Evolutionary conservation across 2,329 filamentous ascomycete genomes (phyloP).

Genomic region (Gnomoniopsis smithogilvyi): DNA sequence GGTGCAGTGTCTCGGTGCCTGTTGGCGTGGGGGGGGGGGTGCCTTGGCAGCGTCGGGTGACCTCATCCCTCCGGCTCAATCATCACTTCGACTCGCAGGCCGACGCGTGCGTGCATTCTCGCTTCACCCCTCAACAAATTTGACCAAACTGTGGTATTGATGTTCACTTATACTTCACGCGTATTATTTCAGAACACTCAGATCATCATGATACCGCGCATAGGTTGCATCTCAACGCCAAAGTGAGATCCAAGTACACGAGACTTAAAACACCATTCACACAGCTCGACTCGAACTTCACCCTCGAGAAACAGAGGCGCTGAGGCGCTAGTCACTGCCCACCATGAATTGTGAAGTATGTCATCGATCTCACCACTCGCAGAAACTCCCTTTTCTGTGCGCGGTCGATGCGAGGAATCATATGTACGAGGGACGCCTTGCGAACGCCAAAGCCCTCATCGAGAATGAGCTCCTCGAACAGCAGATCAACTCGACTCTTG

Average conservation of each 20-base stretch:
- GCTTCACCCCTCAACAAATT: too few relatives aligned
- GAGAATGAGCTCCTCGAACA: slow-evolving; percentile 57
- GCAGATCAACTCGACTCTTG: slow-evolving; percentile 43
- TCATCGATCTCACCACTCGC: slow-evolving; percentile 50
- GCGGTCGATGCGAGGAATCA: slow-evolving; percentile 66
- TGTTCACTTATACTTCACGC: too few relatives aligned
- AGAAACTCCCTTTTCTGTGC: slow-evolving; percentile 63
- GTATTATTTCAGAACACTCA: neutral
- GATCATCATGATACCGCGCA: neutral
- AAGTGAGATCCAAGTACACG: neutral
- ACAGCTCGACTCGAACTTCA: neutral
- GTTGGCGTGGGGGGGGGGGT: neutral
- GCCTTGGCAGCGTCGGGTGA: neutral
- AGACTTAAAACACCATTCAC: neutral
- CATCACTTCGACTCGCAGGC: neutral
- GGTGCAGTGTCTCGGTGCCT: too few relatives aligned
- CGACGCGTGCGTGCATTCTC: neutral
- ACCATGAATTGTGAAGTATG: slow-evolving; percentile 71
- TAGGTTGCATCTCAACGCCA: neutral
- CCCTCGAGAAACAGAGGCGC: neutral
- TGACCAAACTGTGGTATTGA: too few relatives aligned
- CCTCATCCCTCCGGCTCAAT: neutral
- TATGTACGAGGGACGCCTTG: slow-evolving; percentile 63
- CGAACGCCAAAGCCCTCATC: slow-evolving; percentile 56
- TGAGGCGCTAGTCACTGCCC: slow-evolving; percentile 7